Conservation (phyloP, 305 asterid genomes). For the Andrographis paniculata region DNA sequence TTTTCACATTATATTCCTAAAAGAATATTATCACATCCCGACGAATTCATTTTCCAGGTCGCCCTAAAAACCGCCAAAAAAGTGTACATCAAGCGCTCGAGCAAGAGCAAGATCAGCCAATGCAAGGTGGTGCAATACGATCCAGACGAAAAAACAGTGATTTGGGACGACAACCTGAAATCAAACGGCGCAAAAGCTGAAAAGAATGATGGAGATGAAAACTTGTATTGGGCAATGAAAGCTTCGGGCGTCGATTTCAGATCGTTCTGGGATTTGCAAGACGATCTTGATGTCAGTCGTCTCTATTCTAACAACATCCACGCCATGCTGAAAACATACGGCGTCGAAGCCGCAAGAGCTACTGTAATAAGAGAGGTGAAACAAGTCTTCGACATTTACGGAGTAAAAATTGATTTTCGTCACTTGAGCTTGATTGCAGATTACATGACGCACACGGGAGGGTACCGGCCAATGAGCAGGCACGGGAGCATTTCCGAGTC, state of each 20-base stretch:
- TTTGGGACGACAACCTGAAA: conserved; percentile 59
- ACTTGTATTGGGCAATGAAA: conserved; percentile 72
- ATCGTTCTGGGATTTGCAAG: conserved; percentile 75
- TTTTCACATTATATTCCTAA: no score
- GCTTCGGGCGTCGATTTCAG: conserved; percentile 73
- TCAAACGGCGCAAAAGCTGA: conserved; percentile 23
- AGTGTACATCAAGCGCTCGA: conserved; percentile 56
- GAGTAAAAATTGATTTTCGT: conserved; percentile 42
- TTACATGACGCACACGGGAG: conserved; percentile 86
- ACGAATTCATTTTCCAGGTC: conserved; percentile 45
- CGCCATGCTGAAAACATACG: conserved; percentile 62
- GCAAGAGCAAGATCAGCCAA: conserved; percentile 67
- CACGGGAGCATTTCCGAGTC: conserved; percentile 77
- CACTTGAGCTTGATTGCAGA: conserved; percentile 84
- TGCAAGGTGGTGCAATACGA: conserved; percentile 76
- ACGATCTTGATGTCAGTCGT: conserved; percentile 57
- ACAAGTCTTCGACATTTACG: conserved; percentile 28
- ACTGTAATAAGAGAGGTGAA: conserved; percentile 70
- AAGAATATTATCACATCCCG: not conserved
- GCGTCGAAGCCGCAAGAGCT: conserved; percentile 94
- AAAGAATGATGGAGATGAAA: conserved; percentile 22
- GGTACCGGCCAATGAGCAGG: conserved; percentile 81
- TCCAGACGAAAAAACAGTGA: conserved; percentile 69
- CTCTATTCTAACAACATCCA: conserved; percentile 65
- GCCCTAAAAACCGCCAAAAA: conserved; percentile 77